Conservation (phyloP, 2,329 filamentous ascomycete genomes). For the Colletotrichum limetticola region DNA sequence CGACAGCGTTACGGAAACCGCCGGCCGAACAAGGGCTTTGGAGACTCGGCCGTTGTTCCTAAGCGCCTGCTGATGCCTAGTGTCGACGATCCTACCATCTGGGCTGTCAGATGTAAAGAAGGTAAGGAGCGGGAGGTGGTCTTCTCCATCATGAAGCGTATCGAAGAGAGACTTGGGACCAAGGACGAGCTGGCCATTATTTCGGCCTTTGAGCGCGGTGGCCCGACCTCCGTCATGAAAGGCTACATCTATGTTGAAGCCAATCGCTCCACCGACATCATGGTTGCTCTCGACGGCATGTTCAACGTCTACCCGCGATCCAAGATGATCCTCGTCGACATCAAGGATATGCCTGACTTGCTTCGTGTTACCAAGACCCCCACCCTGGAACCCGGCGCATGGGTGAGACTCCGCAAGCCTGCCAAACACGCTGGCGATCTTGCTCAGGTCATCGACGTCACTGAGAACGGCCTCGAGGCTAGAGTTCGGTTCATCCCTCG, state of each 20-base stretch:
- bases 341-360: conserved; percentile 98
- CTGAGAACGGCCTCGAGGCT: conserved; percentile 90
- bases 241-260: conserved; percentile 97
- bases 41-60: conserved; percentile 81
- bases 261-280: conserved; percentile 84
- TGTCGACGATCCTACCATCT: conserved; percentile 95
- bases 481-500: conserved; percentile 89
- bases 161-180: conserved; percentile 81
- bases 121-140: conserved; percentile 96
- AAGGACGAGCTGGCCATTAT: conserved; percentile 87
- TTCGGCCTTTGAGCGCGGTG: conserved; percentile 90
- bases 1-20: conserved; percentile 89
- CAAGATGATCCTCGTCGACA: conserved; percentile 88
- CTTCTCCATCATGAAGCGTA: conserved; percentile 86
- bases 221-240: conserved; percentile 82
- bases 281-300: conserved; percentile 84
- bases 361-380: conserved; percentile 89
- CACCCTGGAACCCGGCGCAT: conserved; percentile 85
- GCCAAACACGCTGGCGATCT: conserved; percentile 89
- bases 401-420: conserved; percentile 86
- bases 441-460: conserved; percentile 91
- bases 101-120: conserved; percentile 91
- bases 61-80: conserved; percentile 89
- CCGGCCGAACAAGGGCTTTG: conserved; percentile 70
- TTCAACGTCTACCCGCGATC: conserved; percentile 90